Percentiles rank a stretch among this genome's conserved stretches.
phyloP scores from a whole-genome alignment of 306 rosid species.

The Vigna radiata region DNA sequence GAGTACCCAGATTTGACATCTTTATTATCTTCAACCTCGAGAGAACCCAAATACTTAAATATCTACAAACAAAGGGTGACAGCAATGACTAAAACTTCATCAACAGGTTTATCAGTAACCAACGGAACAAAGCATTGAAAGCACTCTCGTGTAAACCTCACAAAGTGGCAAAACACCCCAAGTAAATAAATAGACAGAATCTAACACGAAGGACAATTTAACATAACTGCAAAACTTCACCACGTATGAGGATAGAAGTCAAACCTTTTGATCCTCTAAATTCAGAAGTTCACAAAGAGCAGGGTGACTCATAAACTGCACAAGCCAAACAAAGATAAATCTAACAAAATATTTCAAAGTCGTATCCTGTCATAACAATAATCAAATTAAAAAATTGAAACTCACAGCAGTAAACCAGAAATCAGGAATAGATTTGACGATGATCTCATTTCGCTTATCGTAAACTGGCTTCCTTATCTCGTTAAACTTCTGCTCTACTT shows the following conservation, averaged over 20 bases:
- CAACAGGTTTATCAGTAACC: constrained; percentile 4
- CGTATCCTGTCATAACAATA: not conserved
- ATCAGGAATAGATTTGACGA: constrained; percentile 83
- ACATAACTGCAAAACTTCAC: not conserved
- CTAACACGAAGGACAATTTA: not conserved
- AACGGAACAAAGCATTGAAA: constrained; percentile 26
- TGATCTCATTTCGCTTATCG: constrained; percentile 74
- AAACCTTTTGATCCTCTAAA: constrained; percentile 77
- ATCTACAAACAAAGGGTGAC: constrained; percentile 54
- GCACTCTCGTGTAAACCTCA: constrained; percentile 15
- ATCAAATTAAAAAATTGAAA: constrained; percentile 22
- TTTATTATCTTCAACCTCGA: constrained; percentile 84
- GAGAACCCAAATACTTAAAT: constrained; percentile 80
- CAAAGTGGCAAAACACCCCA: not conserved
- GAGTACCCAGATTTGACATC: constrained; percentile 91
- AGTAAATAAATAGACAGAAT: not conserved
- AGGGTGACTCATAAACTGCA: constrained; percentile 86
- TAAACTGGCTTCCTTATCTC: constrained; percentile 84
- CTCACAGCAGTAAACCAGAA: constrained; percentile 95
- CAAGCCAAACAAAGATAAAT: not conserved
- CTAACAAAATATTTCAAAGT: not conserved
- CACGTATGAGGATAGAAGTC: not conserved
- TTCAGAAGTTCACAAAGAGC: constrained; percentile 73
- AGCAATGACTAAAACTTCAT: constrained; percentile 16
- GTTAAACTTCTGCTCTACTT: constrained; percentile 90